Base-by-base conservation (phyloP, 2,329 filamentous ascomycete species). In the Teratosphaeria pseudoeucalypti region DNA sequence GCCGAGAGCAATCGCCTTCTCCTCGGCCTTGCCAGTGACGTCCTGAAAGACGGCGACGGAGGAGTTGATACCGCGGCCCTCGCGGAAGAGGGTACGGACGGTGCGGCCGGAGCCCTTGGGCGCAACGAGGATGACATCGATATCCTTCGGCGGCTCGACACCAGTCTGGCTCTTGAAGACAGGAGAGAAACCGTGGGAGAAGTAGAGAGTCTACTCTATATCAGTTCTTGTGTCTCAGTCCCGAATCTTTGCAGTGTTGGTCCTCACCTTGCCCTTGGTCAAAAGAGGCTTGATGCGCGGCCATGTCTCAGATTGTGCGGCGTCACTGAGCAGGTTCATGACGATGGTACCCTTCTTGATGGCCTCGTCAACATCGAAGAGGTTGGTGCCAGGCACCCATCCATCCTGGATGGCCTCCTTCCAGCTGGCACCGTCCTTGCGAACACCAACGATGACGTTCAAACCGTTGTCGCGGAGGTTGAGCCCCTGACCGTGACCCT, bases 131-230 rank as follows among this genome's bases (percentile, higher is more conserved):
- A 99, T 99, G 78, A 99, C 94, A 78, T 99, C 94, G 75, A 99
- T 89, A 81, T 97, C 89, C 68, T 77, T 85, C 79, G 94, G 94
- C 65, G 96, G 90, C 65, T 99, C 94, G 76, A 99, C 94, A 80
- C 96, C 95, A 85, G 94, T 99, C 76, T 94, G 87, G 78, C 96
- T 88, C 85, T 96, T 96, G 90, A 99, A 99, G 79, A 99, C 92
- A 76, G 94, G 94, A 65, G 94, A 97, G 89, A 99, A 99, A 75
- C 94, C 94, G 86, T 99, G 94, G 70, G 94, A 97, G 86, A 99
- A 99, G 88, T 99, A 99, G 71, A 99, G 90, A 63, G 94, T 99
- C 92, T 94, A 66, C 6, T 14, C 29, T 16, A 55, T n/a, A 47
- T 60, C 62, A 26, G 27, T 57, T 64, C 73, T 63, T 73, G 68